Conservation (phyloP, 768 basidiomycete species). For the Cyathus striatus region DNA sequence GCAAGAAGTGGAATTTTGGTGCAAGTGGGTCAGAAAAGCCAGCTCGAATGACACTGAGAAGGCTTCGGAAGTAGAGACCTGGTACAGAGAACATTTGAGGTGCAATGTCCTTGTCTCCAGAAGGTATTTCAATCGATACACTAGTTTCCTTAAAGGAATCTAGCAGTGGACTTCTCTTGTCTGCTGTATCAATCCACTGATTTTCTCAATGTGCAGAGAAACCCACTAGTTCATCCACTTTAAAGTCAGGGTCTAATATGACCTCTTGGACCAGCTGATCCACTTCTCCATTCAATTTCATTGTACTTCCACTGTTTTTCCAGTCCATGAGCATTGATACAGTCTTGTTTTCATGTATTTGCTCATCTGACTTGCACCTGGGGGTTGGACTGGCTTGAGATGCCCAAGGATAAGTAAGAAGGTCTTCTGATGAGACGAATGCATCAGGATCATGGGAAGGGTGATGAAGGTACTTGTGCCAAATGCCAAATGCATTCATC, state of each 20-base stretch:
- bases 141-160: slow-evolving; percentile 9
- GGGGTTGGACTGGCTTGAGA: background rate
- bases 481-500: background rate
- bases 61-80: slow-evolving; percentile 17
- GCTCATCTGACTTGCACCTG: background rate
- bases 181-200: slow-evolving; percentile 7
- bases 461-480: background rate
- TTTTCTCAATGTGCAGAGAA: slow-evolving; percentile 14
- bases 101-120: slow-evolving; percentile 10
- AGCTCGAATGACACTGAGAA: slow-evolving; percentile 16
- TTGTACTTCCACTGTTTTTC: background rate
- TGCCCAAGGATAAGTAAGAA: background rate
- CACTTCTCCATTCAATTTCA: background rate
- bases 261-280: slow-evolving; percentile 13
- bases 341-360: background rate
- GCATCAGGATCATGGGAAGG: background rate
- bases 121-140: slow-evolving; percentile 22
- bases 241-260: slow-evolving; percentile 14
- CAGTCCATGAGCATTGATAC: background rate
- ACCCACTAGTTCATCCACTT: slow-evolving; percentile 10
- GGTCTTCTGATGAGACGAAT: background rate
- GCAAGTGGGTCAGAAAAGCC: slow-evolving; percentile 14
- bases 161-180: slow-evolving; percentile 7
- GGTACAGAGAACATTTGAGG: slow-evolving; percentile 14
- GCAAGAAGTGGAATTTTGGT: slow-evolving; percentile 18